Evolutionary conservation across 495 filamentous ascomycete species (phyloP), one percentile per base, ranked within the genome.

Genomic region (Daldinia vernicosa): DNA sequence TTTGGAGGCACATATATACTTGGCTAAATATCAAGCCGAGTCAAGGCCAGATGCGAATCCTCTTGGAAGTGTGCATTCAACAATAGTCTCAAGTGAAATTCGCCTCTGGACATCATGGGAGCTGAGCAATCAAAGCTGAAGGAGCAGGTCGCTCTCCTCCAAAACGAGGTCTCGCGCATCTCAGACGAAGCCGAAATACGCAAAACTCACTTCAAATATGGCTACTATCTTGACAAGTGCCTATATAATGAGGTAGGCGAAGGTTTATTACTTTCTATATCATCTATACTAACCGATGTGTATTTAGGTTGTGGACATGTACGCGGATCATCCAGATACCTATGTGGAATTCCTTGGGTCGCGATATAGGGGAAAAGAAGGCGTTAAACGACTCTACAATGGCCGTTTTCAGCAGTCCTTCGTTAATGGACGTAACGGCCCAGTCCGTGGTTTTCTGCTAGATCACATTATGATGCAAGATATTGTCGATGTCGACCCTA

Each of bases 191-290:
- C 78, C 33, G 85, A 87, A 69, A 80, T 87, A 35, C 81, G 83
- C 68, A 87, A 87, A 65, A 76, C 82, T 6, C 85, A 86, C 67
- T 81, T 79, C 80, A 86, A 86, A 70, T 87, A 87, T 70, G 85
- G 85, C 55, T 87, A 87, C 76, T 87, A 87, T 69, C 81, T 87
- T 45, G 85, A 87, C 77, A 87, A 87, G 57, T 87, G 85, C 64
- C 77, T 87, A 1, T 87, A 87, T 78, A 81, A 86, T 63, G 82
- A 87, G 76, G 84, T 80, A 59, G 56, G 75, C 40, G 2, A 28
- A 51, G 4, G 39, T 15, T n/a, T 52, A 4, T 26, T 19, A 45
- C 11, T 28, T 35, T 32, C 43, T 47, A 40, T 32, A 60, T 40
- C 47, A 43, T 11, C 37, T 15, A 14, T 66, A 60, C 55, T 71